phyloP scores from a whole-genome alignment of 2,329 filamentous ascomycete species.

The Colletotrichum somersetense region DNA sequence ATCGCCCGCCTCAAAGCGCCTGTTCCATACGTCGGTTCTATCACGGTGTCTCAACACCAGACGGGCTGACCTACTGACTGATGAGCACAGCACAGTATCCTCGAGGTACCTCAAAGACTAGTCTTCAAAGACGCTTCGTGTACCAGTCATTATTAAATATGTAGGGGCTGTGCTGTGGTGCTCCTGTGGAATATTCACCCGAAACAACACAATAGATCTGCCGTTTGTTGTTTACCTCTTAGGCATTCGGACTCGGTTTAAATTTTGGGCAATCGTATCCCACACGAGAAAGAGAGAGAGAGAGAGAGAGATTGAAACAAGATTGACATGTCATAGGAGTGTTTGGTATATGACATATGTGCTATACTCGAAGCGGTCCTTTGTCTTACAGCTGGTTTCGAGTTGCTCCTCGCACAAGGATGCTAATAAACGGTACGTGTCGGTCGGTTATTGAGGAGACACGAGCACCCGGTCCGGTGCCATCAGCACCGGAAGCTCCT shows the following conservation, averaged over 20 bases:
- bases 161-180: background rate
- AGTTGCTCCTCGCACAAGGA: background rate
- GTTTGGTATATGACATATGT: background rate
- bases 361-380: background rate
- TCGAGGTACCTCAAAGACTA: background rate
- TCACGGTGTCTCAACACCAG: background rate
- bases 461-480: background rate
- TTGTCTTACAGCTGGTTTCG: background rate
- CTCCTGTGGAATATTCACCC: background rate
- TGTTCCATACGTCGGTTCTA: background rate
- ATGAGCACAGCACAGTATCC: background rate
- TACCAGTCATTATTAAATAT: background rate
- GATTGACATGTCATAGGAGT: background rate
- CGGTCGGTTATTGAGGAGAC: background rate
- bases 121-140: background rate
- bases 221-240: background rate
- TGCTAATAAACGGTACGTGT: background rate
- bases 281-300: background rate
- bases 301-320: background rate
- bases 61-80: too few species aligned
- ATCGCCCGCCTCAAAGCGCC: background rate
- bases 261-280: background rate
- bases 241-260: too few species aligned
- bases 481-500: background rate
- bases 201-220: background rate